Evolutionary conservation across 331 rosid species (phyloP).

Genomic region (Quercus tomentella): DNA sequence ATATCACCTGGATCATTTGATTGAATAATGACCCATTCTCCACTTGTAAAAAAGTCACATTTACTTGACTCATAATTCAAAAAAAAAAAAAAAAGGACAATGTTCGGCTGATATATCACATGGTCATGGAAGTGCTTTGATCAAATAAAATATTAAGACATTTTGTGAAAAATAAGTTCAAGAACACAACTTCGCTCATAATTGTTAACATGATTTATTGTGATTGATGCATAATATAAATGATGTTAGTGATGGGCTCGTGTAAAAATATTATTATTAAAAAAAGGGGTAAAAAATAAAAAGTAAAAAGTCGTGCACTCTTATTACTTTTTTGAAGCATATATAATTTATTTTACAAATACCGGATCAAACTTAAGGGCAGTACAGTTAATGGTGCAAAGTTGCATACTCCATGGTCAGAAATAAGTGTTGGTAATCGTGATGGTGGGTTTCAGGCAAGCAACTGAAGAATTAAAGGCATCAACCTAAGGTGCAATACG

Average conservation of each 20-base stretch:
- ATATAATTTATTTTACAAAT: neutral
- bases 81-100: too few relatives aligned
- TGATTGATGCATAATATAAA: too few relatives aligned
- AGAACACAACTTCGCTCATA: too few relatives aligned
- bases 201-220: too few relatives aligned
- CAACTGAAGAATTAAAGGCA: neutral
- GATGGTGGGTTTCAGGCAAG: neutral
- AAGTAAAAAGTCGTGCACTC: neutral
- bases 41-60: neutral
- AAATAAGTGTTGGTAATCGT: neutral
- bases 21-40: neutral
- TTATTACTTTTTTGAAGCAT: neutral
- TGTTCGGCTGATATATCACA: neutral
- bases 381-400: neutral
- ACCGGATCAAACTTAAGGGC: neutral
- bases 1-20: conserved; percentile 10
- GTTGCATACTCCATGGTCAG: neutral
- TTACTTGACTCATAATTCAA: neutral
- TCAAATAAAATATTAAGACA: too few relatives aligned
- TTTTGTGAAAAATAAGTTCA: too few relatives aligned
- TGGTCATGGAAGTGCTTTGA: too few relatives aligned
- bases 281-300: too few relatives aligned
- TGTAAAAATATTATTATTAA: too few relatives aligned
- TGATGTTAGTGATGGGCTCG: accelerated
- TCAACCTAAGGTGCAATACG: neutral